Percentiles rank a stretch among this genome's conserved stretches.
Conservation (phyloP, 345 rosid genomes). For the Syzygium oleosum region DNA sequence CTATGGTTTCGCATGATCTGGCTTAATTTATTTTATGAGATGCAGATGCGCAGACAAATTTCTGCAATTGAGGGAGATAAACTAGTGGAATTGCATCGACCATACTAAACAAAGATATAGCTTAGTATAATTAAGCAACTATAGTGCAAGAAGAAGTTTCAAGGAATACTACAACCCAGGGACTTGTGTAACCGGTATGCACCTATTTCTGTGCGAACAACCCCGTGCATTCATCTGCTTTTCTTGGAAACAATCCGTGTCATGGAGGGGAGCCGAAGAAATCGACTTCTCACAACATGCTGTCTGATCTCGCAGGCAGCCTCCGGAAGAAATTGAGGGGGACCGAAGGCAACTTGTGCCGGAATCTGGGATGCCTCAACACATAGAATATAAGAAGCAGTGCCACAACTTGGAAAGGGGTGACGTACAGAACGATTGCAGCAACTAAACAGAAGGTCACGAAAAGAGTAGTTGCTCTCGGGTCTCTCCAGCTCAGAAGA, state of each 20-base stretch:
- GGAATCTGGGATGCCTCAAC: slow-evolving; percentile 89
- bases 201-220: not conserved
- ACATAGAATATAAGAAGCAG: slow-evolving; percentile 60
- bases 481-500: slow-evolving; percentile 95
- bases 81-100: not conserved
- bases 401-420: slow-evolving; percentile 84
- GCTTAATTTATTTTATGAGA: not conserved
- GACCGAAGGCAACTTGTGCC: slow-evolving; percentile 74
- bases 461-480: slow-evolving; percentile 85
- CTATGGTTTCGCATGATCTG: not conserved
- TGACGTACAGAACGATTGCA: slow-evolving; percentile 73
- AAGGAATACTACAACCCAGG: not conserved
- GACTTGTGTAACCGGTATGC: not conserved
- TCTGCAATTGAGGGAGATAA: not conserved
- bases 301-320: slow-evolving; percentile 93
- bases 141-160: not conserved
- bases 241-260: not conserved
- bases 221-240: not conserved
- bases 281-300: slow-evolving; percentile 49
- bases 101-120: not conserved
- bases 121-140: not conserved
- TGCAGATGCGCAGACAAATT: not conserved
- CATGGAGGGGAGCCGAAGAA: not conserved
- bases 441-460: slow-evolving; percentile 75
- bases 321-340: slow-evolving; percentile 92